These are phyloP conservation scores for Emergomyces orientalis DNA, from an alignment of 2,329 filamentous ascomycete species.

Conservation along the genomic window DNA sequence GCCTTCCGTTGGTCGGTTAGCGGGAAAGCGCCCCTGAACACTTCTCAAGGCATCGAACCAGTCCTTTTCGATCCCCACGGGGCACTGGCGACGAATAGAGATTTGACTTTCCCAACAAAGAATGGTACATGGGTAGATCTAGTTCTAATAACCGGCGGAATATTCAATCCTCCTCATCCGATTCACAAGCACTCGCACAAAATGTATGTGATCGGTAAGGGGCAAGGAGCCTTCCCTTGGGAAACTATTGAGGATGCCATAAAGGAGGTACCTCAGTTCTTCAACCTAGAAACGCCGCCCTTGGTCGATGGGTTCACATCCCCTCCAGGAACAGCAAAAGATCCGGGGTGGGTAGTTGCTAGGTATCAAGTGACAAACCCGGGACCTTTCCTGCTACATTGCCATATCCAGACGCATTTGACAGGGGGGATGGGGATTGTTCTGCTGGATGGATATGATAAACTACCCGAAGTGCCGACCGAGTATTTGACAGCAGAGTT, in stretches of 20 bases:
- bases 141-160: conserved; percentile 16
- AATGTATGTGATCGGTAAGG: conserved; percentile 36
- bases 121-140: conserved; percentile 35
- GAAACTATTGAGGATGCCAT: conserved; percentile 34
- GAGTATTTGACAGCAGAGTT: conserved; percentile 16
- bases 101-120: conserved; percentile 26
- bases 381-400: conserved; percentile 43
- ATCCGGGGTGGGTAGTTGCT: conserved; percentile 35
- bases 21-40: conserved; percentile 6
- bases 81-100: conserved; percentile 19
- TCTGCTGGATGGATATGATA: conserved; percentile 42
- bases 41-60: conserved; percentile 19
- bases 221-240: conserved; percentile 33
- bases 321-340: conserved; percentile 12
- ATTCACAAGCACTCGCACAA: conserved; percentile 44
- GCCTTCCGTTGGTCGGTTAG: conserved; percentile 16
- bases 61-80: conserved; percentile 26
- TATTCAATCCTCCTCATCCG: conserved; percentile 29
- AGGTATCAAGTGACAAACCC: conserved; percentile 41
- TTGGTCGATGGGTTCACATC: conserved; percentile 36
- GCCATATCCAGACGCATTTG: conserved; percentile 43
- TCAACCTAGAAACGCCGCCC: conserved; percentile 38
- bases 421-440: conserved; percentile 41
- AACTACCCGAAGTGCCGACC: conserved; percentile 32
- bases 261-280: conserved; percentile 31